A percentile compares a stretch with the other conserved stretches of the same genome.
Conservation (phyloP, 805 yeast species). For the Nakazawaea ishiwadae region DNA sequence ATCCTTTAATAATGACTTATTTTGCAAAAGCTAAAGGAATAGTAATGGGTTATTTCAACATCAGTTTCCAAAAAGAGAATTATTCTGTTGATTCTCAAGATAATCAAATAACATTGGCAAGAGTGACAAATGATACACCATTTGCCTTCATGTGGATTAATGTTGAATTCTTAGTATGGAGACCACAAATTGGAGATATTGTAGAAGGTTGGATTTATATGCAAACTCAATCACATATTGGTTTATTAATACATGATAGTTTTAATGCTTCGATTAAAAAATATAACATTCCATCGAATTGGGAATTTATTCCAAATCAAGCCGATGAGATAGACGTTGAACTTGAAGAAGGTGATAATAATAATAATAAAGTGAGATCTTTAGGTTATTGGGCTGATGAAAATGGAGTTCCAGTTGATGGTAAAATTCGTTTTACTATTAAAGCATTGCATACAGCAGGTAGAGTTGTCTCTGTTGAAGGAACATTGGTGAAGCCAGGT, state of each 20-base stretch:
- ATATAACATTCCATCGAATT: conserved; percentile 75
- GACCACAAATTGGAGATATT: conserved; percentile 81
- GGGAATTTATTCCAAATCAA: conserved; percentile 83
- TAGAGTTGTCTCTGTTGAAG: conserved; percentile 79
- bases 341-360: conserved; percentile 17
- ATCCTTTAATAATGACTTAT: conserved; percentile 83
- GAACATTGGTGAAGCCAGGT: conserved; percentile 68
- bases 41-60: conserved; percentile 71
- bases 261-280: conserved; percentile 91
- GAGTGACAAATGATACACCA: conserved; percentile 74
- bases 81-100: conserved; percentile 33
- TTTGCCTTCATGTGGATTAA: conserved; percentile 84
- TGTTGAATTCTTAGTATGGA: conserved; percentile 84
- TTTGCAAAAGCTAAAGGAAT: conserved; percentile 73
- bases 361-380: conserved; percentile 37
- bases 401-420: conserved; percentile 70
- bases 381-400: conserved; percentile 88
- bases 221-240: conserved; percentile 94
- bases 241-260: conserved; percentile 84
- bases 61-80: conserved; percentile 45
- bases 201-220: conserved; percentile 85
- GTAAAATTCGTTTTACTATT: conserved; percentile 73
- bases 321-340: conserved; percentile 45
- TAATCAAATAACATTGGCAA: conserved; percentile 46
- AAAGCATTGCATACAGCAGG: conserved; percentile 74